phyloP scores from a whole-genome alignment of 768 basidiomycete genomes.

The Ephemerocybe angulata region DNA sequence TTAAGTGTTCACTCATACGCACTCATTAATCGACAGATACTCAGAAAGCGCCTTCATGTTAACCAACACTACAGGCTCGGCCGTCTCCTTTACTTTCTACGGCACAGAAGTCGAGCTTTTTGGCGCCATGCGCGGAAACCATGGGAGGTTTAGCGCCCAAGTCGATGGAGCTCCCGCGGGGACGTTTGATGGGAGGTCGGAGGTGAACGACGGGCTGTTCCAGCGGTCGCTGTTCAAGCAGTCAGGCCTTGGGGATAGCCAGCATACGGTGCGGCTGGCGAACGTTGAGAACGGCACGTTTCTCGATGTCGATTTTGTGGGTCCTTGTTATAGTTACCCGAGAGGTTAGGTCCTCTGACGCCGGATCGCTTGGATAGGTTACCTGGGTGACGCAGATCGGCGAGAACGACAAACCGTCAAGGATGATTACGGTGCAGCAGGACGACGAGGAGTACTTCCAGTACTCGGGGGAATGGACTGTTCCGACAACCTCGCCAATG shows the following conservation, averaged over 20 bases:
- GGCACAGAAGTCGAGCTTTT: constrained; percentile 50
- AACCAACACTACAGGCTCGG: constrained; percentile 29
- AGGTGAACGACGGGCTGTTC: constrained; percentile 32
- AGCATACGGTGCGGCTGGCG: constrained; percentile 36
- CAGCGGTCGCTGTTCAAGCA: constrained; percentile 38
- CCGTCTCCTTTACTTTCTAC: constrained; percentile 42
- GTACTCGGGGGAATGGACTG: neutral
- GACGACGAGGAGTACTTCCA: neutral
- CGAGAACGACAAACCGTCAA: constrained; percentile 16
- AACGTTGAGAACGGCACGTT: constrained; percentile 22
- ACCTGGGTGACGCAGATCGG: constrained; percentile 30
- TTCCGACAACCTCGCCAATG: neutral
- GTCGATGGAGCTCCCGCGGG: constrained; percentile 34
- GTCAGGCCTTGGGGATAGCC: constrained; percentile 27
- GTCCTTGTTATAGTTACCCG: constrained; percentile 12
- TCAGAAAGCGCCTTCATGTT: constrained; percentile 37
- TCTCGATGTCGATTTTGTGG: constrained; percentile 49
- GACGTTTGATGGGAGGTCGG: constrained; percentile 23
- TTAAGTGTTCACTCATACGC: no score
- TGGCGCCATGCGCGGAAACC: constrained; percentile 48
- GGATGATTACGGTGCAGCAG: constrained; percentile 25
- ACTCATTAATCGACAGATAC: no score
- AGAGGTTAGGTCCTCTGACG: neutral
- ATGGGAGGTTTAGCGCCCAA: constrained; percentile 41
- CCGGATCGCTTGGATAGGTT: constrained; percentile 22